Base-by-base conservation (phyloP, 768 basidiomycete species). In the Mycena rosella region DNA sequence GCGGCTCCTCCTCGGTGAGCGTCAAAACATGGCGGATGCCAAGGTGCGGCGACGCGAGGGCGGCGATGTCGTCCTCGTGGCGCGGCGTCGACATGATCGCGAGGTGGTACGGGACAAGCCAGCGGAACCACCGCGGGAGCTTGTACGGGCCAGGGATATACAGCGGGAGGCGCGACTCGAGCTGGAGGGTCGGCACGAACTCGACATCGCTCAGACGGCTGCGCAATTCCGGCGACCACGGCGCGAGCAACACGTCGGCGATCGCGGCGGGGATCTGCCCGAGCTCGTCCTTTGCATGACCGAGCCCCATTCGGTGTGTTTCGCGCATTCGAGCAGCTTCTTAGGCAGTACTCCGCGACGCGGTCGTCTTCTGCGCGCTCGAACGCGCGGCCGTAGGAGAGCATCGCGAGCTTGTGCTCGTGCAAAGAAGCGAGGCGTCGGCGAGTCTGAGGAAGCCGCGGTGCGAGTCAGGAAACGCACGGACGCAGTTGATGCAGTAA, bases 31-130 rank as follows among this genome's bases (percentile, higher is more conserved):
- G 88, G 3, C 85, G 84, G 62, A 89, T 86, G 13, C 86, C 87
- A n/a, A 91, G 74, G 14, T 74, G 76, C 26, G 75, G 77, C 0
- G 85, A 85, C 27, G 82, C 76, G 18, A 89, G 82, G 0, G 80
- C 79, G 2, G 73, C 69, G 61, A 89, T 85, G 72, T 91, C 88
- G 20, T 81, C 80, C 62, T 83, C 83, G 64, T 77, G 74, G 5
- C 85, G 79, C 1, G 88, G 89, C 0, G 86, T 89, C 0, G 89
- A 89, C 86, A 89, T 89, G 53, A 88, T 79, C 9, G 89, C 88
- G 30, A 89, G 73, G 58, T 85, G 81, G 72, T 83, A 86, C 7
- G 89, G 88, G 34, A 89, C 77, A 7, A 91, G 80, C 89, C 89
- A 91, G 13, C 88, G 82, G 73, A 90, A 89, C 75, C 87, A 89